Percentiles rank a stretch among this genome's conserved stretches.
These are phyloP conservation scores for Allantophomopsis lycopodina DNA, from an alignment of 2,329 filamentous ascomycete genomes.

Conservation along the genomic window DNA sequence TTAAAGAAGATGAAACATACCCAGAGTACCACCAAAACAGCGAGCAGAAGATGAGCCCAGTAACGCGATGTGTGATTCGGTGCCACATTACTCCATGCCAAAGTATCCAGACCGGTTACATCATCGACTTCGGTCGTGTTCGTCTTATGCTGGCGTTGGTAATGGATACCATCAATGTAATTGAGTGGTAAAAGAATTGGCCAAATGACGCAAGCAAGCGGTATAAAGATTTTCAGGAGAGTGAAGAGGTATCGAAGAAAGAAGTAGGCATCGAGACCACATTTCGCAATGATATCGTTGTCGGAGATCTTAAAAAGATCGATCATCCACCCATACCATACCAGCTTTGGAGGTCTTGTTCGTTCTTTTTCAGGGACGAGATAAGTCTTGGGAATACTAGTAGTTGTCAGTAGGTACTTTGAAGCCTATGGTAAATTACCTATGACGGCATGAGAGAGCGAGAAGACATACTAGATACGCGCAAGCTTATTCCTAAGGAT, in stretches of 20 bases:
- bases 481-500: constrained; percentile 65
- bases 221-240: constrained; percentile 83
- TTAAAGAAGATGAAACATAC: constrained; percentile 79
- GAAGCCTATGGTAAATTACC: too few relatives aligned
- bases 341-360: constrained; percentile 56
- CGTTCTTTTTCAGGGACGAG: constrained; percentile 76
- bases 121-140: constrained; percentile 12
- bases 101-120: constrained; percentile 54
- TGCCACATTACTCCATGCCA: constrained; percentile 81
- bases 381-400: constrained; percentile 70
- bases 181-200: constrained; percentile 84
- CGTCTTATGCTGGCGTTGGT: not conserved
- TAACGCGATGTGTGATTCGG: constrained; percentile 53
- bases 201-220: constrained; percentile 63
- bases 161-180: constrained; percentile 45
- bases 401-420: not conserved
- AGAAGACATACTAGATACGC: constrained; percentile 60
- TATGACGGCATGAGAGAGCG: constrained; percentile 7
- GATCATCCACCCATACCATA: constrained; percentile 32
- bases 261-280: constrained; percentile 92
- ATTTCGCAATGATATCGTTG: constrained; percentile 84
- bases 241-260: constrained; percentile 84
- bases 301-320: constrained; percentile 55
- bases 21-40: constrained; percentile 65
- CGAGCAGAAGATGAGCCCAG: constrained; percentile 75